Base-by-base conservation (phyloP, 225 moss, liverwort and hornwort species). In the Bryum argenteum region DNA sequence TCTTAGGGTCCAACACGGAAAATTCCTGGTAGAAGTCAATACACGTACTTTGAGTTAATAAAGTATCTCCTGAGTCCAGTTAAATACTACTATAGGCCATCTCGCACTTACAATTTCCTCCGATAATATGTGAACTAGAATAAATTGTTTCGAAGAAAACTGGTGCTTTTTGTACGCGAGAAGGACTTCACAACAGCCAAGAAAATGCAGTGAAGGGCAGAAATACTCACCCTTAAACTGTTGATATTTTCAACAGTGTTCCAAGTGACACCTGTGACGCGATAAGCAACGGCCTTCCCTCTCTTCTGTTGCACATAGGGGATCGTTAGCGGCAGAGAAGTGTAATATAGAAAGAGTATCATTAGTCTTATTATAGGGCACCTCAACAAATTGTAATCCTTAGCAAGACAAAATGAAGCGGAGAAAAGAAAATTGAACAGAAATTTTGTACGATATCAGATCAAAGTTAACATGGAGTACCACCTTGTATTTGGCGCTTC, bases 251-350 rank as follows among this genome's bases (percentile, higher is more conserved):
- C 98, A 20, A 84, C 68, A 50, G 85, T 74, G 72, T 98, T 91
- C 98, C 98, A 98, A 80, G 91, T 91, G 71, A 88, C 79, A 61
- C 98, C 98, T 50, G 89, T 80, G 62, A 94, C 88, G 58, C 98
- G 88, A 77, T 94, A 98, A 4, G 94, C 88, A 66, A 94, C 83
- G 37, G 91, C 91, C 77, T 88, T 89, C 62, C 88, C 89, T 79
- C 83, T 81, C 60, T 83, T 81, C 79, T 84, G 89, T 84, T 80
- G 76, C 79, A 69, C 21, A 56, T 54, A 50, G 43, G 41, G 76
- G 65, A 55, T 72, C 16, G 50, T 76, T 66, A 79, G 72, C 28
- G 33, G 33, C 33, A 33, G 5, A 33, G 33, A 33, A 33, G 33
- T 33, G 33, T 4, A 33, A 33, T 33, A 33, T 4, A 33, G 4